Evolutionary conservation across 2,329 filamentous ascomycete species (phyloP).

Genomic region (Colletotrichum nymphaeae): DNA sequence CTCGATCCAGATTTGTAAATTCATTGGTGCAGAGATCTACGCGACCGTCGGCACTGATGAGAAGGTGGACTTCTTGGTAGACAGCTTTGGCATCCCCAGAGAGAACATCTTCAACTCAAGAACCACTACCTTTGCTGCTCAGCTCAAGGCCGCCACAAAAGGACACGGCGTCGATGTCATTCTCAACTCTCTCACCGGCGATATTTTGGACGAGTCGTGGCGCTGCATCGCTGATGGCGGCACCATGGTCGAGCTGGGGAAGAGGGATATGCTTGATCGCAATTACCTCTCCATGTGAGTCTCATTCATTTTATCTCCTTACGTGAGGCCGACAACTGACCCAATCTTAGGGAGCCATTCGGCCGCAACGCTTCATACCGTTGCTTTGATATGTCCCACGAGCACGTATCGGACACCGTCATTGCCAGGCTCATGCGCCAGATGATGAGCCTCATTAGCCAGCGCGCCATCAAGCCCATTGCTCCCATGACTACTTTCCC

Average conservation of each 20-base stretch:
- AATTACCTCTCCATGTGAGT: constrained; percentile 47
- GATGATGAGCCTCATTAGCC: not conserved
- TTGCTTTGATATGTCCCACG: not conserved
- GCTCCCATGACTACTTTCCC: not conserved
- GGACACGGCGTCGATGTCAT: constrained; percentile 42
- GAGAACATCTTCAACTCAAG: constrained; percentile 44
- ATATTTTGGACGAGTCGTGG: constrained; percentile 26
- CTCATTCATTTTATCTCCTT: constrained; percentile 45
- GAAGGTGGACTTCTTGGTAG: constrained; percentile 42
- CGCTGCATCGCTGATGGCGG: constrained; percentile 36
- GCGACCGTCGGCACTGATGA: constrained; percentile 42
- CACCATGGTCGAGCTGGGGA: constrained; percentile 47
- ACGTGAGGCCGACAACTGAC: too few relatives aligned
- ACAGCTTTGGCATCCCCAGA: constrained; percentile 40
- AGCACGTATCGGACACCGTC: not conserved
- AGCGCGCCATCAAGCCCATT: constrained; percentile 1
- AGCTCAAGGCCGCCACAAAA: constrained; percentile 38
- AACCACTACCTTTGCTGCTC: constrained; percentile 39
- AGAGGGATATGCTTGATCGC: constrained; percentile 43
- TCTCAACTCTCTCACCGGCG: constrained; percentile 47
- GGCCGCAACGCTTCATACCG: too few relatives aligned
- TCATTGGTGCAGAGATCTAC: constrained; percentile 41
- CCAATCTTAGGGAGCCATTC: too few relatives aligned
- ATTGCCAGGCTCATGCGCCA: constrained; percentile 33
- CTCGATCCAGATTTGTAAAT: constrained; percentile 34